phyloP scores from a whole-genome alignment of 2,329 filamentous ascomycete genomes.

The Aotearoamyces nothofagi region DNA sequence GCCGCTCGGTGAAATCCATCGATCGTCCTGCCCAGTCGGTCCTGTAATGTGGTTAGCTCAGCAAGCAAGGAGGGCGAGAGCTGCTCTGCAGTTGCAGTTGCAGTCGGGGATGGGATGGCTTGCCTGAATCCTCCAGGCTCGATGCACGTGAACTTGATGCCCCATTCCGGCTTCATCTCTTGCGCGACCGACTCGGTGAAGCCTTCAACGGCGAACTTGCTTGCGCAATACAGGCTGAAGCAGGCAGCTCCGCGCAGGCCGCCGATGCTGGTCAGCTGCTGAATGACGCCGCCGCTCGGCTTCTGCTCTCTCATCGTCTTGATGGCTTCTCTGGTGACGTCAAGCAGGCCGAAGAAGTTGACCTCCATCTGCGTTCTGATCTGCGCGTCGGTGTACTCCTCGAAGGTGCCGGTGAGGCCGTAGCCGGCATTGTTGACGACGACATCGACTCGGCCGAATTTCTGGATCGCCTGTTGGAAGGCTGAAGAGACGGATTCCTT shows the following conservation, averaged over 20 bases:
- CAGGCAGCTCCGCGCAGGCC: conserved; percentile 21
- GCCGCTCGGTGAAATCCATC: conserved; percentile 25
- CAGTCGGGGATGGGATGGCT: no score
- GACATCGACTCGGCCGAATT: conserved; percentile 40
- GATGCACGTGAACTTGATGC: conserved; percentile 24
- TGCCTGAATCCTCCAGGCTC: conserved; percentile 23
- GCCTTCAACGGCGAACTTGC: conserved; percentile 27
- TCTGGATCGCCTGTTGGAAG: conserved; percentile 23
- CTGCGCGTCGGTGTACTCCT: conserved; percentile 31
- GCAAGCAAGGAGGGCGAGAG: neutral
- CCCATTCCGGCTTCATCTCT: conserved; percentile 23
- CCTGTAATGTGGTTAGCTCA: conserved; percentile 5
- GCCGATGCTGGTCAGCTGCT: conserved; percentile 25
- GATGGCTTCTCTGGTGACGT: conserved; percentile 30
- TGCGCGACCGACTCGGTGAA: conserved; percentile 22
- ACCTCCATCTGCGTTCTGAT: conserved; percentile 38
- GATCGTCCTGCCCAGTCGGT: conserved; percentile 24
- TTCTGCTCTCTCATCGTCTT: conserved; percentile 20
- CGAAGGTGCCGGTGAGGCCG: conserved; percentile 34
- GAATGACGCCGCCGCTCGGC: conserved; percentile 22
- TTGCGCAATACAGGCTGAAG: conserved; percentile 22
- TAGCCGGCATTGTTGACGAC: conserved; percentile 48
- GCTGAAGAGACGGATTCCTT: conserved; percentile 23
- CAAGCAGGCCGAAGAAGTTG: conserved; percentile 42
- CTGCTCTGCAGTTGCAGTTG: no score